Base-by-base conservation (phyloP, 805 yeast species). In the Ogataea thermomethanolica region DNA sequence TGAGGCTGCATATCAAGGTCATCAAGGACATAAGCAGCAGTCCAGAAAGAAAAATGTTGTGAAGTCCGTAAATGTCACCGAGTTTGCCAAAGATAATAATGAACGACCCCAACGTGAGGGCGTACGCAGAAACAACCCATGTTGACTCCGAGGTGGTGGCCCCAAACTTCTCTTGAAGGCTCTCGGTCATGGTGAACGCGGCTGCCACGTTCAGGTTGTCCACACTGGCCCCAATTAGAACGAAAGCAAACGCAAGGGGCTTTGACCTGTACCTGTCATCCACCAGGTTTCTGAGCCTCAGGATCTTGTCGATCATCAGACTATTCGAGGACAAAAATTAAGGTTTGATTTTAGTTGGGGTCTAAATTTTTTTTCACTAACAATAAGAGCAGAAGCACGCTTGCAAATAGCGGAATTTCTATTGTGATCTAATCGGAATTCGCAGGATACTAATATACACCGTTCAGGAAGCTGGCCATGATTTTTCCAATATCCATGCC, bases 71-170 rank as follows among this genome's bases (percentile, higher is more conserved):
- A 7, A 68, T 57, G 49, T 71, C 76, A 5, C 66, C 66, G 1
- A 70, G 25, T 38, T 69, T 66, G 14, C 77, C 76, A 36, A 64
- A 56, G 2, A 69, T 32, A 25, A 71, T 60, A 25, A 71, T 71
- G 45, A 70, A 70, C 0, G 73, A 59, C 7, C 73, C 73, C 17
- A 71, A 49, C 0, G 76, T 69, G 11, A 72, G 48, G 1, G 74
- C 66, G 51, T 71, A 72, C 0, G 69, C 66, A 2, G 74, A 62
- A 5, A 71, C 41, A 0, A 65, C 65, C 77, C 77, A 72, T 3
- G 56, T 35, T 2, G 53, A 54, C 61, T 39, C 74, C 63, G 39
- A 43, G 55, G 35, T 67, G 52, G 25, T 56, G 54, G 50, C 65
- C 59, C 45, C 53, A 62, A 54, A 72, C 53, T 51, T 62, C 58